Percentiles rank a stretch among this genome's conserved stretches.
Evolutionary conservation across 2,329 filamentous ascomycete genomes (phyloP).

Genomic region (Dothidotthia symphoricarpi): DNA sequence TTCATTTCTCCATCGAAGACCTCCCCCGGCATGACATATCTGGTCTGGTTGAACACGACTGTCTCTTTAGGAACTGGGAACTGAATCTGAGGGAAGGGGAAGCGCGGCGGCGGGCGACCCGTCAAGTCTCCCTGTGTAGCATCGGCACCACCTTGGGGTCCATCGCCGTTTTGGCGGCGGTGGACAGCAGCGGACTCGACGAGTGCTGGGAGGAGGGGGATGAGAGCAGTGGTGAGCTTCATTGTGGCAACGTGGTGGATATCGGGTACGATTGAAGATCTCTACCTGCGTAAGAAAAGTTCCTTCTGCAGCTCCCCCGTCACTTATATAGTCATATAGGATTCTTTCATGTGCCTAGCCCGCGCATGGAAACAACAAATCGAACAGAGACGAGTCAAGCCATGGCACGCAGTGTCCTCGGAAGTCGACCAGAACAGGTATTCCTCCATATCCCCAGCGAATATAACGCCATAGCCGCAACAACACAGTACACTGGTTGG

Average conservation of each 20-base stretch:
- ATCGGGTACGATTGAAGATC: conserved; percentile 7
- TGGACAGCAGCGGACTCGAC: conserved; percentile 19
- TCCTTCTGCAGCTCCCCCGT: conserved; percentile 5
- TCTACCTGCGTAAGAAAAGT: conserved; percentile 7
- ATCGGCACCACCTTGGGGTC: conserved; percentile 20
- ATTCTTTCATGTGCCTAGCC: background rate
- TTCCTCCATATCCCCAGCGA: no score
- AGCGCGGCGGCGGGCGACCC: conserved; percentile 21
- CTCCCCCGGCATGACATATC: conserved; percentile 25
- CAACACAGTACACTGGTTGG: no score
- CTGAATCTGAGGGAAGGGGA: conserved; percentile 21
- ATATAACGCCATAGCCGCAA: no score
- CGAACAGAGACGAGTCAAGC: no score
- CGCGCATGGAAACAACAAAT: no score
- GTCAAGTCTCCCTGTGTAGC: conserved; percentile 24
- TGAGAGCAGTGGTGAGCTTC: conserved; percentile 19
- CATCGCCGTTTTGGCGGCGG: conserved; percentile 23
- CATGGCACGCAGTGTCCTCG: no score
- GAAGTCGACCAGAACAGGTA: no score
- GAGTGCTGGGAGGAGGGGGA: conserved; percentile 23
- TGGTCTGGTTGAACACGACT: conserved; percentile 24
- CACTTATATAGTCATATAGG: conserved; percentile 9
- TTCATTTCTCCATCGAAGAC: conserved; percentile 29
- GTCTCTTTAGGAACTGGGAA: conserved; percentile 27
- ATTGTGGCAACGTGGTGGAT: conserved; percentile 6